phyloP scores from a whole-genome alignment of 192 early-diverging fungal genomes.

The Podochytrium sp. region DNA sequence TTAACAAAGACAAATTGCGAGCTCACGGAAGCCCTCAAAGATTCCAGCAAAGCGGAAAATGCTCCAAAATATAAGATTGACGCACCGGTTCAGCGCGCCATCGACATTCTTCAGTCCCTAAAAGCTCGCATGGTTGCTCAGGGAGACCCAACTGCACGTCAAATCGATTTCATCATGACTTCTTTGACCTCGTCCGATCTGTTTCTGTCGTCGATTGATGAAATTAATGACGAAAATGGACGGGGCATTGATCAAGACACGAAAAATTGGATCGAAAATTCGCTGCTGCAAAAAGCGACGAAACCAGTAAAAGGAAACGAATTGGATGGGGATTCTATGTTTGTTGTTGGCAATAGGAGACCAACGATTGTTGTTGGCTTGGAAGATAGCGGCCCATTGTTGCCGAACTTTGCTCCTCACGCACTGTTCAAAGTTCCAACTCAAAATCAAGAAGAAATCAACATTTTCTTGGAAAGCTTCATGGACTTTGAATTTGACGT shows the following conservation, averaged over 20 bases:
- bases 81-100: conserved; percentile 54
- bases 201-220: conserved; percentile 56
- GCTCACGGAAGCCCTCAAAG: conserved; percentile 45
- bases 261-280: conserved; percentile 58
- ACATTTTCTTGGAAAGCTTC: conserved; percentile 36
- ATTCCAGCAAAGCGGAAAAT: conserved; percentile 30
- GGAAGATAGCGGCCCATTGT: neutral
- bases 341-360: conserved; percentile 19
- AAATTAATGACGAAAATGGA: conserved; percentile 58
- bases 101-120: conserved; percentile 50
- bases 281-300: conserved; percentile 46
- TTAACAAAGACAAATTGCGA: conserved; percentile 51
- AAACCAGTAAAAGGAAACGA: conserved; percentile 27
- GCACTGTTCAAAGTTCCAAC: neutral
- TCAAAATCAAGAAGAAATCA: conserved; percentile 46
- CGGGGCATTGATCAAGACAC: conserved; percentile 55
- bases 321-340: conserved; percentile 19
- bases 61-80: conserved; percentile 58
- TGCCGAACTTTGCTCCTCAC: neutral
- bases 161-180: conserved; percentile 54
- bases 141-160: conserved; percentile 42
- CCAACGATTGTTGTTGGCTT: neutral
- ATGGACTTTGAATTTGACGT: conserved; percentile 55
- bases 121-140: conserved; percentile 40
- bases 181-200: conserved; percentile 52